A percentile compares a stretch with the other conserved stretches of the same genome.
Evolutionary conservation across 139 green algal species (phyloP).

Genomic region (Coelastrella sp.): DNA sequence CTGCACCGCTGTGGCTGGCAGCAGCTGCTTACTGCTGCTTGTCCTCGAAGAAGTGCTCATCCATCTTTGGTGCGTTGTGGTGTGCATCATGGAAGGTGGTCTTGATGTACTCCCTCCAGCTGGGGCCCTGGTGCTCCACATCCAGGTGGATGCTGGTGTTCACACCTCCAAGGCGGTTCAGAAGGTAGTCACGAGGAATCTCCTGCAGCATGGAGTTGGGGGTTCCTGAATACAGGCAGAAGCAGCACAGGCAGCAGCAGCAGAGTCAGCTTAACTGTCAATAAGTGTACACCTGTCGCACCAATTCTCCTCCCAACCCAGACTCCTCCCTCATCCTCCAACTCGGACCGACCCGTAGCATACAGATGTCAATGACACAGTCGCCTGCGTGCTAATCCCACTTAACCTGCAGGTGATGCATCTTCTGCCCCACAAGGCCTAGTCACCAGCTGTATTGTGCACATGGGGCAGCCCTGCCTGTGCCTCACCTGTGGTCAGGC

Average conservation of each 20-base stretch:
- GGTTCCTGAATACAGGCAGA: not conserved
- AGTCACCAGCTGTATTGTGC: slow-evolving; percentile 54
- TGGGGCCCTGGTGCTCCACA: slow-evolving; percentile 54
- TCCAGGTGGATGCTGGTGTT: slow-evolving; percentile 58
- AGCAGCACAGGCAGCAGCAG: too few species aligned
- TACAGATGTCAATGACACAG: not conserved
- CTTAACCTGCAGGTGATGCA: not conserved
- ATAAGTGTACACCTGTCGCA: too few species aligned
- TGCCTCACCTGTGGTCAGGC: slow-evolving; percentile 47
- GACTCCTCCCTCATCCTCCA: too few species aligned
- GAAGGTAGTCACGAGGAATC: slow-evolving; percentile 66
- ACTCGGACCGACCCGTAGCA: too few species aligned
- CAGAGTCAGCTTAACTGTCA: too few species aligned
- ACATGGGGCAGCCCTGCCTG: not conserved
- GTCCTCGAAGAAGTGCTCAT: slow-evolving; percentile 54
- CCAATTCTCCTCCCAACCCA: too few species aligned
- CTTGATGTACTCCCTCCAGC: slow-evolving; percentile 55
- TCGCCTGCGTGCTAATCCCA: not conserved
- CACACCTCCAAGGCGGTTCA: slow-evolving; percentile 57
- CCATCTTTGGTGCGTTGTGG: slow-evolving; percentile 57
- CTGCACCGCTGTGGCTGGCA: not conserved
- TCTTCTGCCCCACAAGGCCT: too few species aligned
- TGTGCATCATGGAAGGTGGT: slow-evolving; percentile 49
- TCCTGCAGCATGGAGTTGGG: slow-evolving; percentile 58
- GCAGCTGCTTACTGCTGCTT: slow-evolving; percentile 43